A percentile compares a stretch with the other conserved stretches of the same genome.
phyloP scores from a whole-genome alignment of 108 stramenopile genomes.

The Nannochloropsis gaditana region DNA sequence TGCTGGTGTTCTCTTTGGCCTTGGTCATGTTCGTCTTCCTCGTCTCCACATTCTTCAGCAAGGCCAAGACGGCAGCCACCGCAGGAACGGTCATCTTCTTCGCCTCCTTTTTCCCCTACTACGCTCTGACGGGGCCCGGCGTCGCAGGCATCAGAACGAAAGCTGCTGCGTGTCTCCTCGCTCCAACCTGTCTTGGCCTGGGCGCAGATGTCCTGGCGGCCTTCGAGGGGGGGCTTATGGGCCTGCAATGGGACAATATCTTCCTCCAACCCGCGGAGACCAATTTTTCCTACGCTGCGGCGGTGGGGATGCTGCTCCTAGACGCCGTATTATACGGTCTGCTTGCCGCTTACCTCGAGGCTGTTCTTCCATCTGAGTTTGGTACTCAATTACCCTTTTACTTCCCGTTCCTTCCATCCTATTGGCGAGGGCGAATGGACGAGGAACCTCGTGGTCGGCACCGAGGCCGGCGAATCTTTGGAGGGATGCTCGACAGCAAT shows the following conservation, averaged over 20 bases:
- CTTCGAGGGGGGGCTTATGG: conserved; percentile 43
- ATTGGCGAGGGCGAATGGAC: conserved; percentile 61
- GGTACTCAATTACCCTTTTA: conserved; percentile 70
- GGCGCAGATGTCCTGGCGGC: conserved; percentile 55
- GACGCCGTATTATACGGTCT: conserved; percentile 73
- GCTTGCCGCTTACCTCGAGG: conserved; percentile 77
- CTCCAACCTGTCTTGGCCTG: conserved; percentile 57
- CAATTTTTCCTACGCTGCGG: conserved; percentile 45
- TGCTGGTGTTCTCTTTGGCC: conserved; percentile 33
- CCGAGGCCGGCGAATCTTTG: background rate
- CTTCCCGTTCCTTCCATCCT: conserved; percentile 67
- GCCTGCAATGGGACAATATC: conserved; percentile 3
- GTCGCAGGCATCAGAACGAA: conserved; percentile 38
- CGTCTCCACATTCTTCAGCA: conserved; percentile 49
- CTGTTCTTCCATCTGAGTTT: conserved; percentile 67
- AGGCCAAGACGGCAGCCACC: conserved; percentile 59
- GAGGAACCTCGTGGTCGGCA: background rate
- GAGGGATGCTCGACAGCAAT: background rate
- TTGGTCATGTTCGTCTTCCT: conserved; percentile 43
- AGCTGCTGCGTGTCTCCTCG: conserved; percentile 54
- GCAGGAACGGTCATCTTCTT: conserved; percentile 61
- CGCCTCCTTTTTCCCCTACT: conserved; percentile 57
- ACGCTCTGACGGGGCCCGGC: conserved; percentile 41
- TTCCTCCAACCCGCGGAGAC: background rate
- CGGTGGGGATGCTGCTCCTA: conserved; percentile 60